Percentiles rank a stretch among this genome's conserved stretches.
Conservation (phyloP, 257 asterid genomes). For the Plantago elongata region DNA sequence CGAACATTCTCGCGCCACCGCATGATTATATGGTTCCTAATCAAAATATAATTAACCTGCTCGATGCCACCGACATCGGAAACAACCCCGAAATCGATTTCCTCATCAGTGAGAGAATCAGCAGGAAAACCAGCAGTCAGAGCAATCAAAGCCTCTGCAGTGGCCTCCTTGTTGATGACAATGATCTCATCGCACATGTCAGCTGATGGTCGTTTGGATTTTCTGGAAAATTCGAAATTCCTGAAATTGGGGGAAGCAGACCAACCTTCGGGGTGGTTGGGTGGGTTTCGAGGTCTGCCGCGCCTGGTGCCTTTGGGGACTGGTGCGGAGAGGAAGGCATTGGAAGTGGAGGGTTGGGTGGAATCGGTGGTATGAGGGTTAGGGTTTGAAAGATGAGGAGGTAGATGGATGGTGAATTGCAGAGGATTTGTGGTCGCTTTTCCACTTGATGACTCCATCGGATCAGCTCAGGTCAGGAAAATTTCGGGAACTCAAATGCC, state of each 20-base stretch:
- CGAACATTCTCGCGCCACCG: slow-evolving; percentile 88
- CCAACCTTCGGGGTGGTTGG: slow-evolving; percentile 26
- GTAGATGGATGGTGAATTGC: too few relatives aligned
- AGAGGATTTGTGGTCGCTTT: too few relatives aligned
- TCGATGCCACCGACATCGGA: slow-evolving; percentile 86
- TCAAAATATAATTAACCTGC: slow-evolving; percentile 84
- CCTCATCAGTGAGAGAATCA: slow-evolving; percentile 88
- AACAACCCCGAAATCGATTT: slow-evolving; percentile 82
- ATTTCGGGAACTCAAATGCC: too few relatives aligned
- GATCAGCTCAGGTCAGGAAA: too few relatives aligned
- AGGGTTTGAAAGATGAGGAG: too few relatives aligned
- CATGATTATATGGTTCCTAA: slow-evolving; percentile 75
- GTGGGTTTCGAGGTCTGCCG: slow-evolving; percentile 60
- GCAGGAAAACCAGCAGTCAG: slow-evolving; percentile 91
- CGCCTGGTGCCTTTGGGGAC: slow-evolving; percentile 73
- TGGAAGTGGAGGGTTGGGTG: background rate
- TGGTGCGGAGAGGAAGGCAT: slow-evolving; percentile 29
- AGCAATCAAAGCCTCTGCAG: slow-evolving; percentile 85
- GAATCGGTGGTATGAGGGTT: too few relatives aligned
- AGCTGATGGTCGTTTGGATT: slow-evolving; percentile 25
- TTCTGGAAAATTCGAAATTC: too few relatives aligned
- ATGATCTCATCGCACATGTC: slow-evolving; percentile 82
- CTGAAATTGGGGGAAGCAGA: slow-evolving; percentile 12
- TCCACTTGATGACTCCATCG: too few relatives aligned
- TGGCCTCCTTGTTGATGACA: slow-evolving; percentile 85